Percentiles rank a stretch among this genome's conserved stretches.
phyloP scores from a whole-genome alignment of 129 eudicot genomes.

The Dittrichia graveolens region DNA sequence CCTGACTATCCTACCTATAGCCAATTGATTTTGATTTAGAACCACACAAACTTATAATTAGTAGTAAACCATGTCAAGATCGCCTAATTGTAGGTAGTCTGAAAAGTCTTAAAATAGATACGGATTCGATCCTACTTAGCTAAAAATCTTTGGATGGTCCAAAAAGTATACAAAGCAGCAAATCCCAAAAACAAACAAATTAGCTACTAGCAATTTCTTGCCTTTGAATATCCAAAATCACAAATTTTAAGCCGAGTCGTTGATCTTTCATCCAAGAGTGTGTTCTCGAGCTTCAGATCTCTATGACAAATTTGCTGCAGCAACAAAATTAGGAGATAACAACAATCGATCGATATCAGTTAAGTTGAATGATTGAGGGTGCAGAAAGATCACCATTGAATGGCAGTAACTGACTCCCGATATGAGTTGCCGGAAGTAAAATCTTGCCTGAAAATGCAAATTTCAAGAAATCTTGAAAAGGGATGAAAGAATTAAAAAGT shows the following conservation, averaged over 20 bases:
- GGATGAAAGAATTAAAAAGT: neutral
- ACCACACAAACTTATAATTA: too few relatives aligned
- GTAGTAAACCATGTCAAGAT: too few relatives aligned
- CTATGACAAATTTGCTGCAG: slow-evolving; percentile 94
- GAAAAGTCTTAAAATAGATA: too few relatives aligned
- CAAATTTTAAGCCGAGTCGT: slow-evolving; percentile 86
- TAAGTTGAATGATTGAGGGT: too few relatives aligned
- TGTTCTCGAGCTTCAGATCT: slow-evolving; percentile 93
- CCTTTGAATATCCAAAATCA: slow-evolving; percentile 97
- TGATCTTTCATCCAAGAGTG: slow-evolving; percentile 78
- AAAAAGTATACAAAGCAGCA: too few relatives aligned
- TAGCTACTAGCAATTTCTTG: slow-evolving; percentile 13
- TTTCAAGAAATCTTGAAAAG: neutral
- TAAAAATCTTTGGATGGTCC: too few relatives aligned
- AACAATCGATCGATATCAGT: neutral
- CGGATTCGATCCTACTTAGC: too few relatives aligned
- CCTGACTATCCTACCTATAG: too few relatives aligned
- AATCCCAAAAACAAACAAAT: neutral
- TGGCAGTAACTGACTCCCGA: slow-evolving; percentile 97
- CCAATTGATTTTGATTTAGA: too few relatives aligned
- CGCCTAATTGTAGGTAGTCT: too few relatives aligned
- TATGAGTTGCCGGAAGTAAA: slow-evolving; percentile 80
- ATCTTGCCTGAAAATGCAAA: slow-evolving; percentile 61
- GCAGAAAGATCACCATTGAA: slow-evolving; percentile 59
- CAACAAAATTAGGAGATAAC: neutral